Base-by-base conservation (phyloP, 164 flowering plant genomes). In the Warburgia ugandensis region DNA sequence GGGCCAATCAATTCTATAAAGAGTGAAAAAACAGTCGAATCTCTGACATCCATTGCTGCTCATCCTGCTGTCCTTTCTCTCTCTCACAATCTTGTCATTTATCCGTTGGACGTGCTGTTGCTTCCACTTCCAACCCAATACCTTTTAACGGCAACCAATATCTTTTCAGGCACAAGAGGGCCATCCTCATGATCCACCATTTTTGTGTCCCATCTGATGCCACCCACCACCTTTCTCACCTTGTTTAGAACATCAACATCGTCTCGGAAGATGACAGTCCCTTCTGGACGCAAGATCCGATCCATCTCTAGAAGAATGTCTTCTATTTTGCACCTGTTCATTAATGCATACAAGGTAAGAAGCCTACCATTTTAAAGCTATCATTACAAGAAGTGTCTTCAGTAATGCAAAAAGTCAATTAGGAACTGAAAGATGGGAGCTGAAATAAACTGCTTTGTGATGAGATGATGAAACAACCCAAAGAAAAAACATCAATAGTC, bases 281-380 rank as follows among this genome's bases (percentile, higher is more conserved):
- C 95, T 69, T 79, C 86, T 5, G 89, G 95, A 12, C 95, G 74
- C 62, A 86, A 55, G 20, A 86, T 81, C 5, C 95, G 71, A 40
- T 86, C 95, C 91, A 83, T 83, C 71, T 86, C 95, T 40, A 86
- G 62, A 23, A 86, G 81, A 40, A 86, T 79, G 62, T 86, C 84
- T 66, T 79, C 95, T 14, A 61, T 26, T 30, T 79, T 65, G 59
- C 95, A 86, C 72, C 95, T 83, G 72, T 31, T 62, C 33, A 45
- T 13, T 13, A 41, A 8, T 20, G 13, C 30, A 26, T 7, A 43
- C 10, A 50, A 46, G 8, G 17, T n/a, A 50, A 36, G 29, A 23
- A 50, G 4, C 21, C 19, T 12, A 11, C 1, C 40, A 39, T 14
- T 38, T 16, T 35, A 35, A 50, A 35, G 19, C 28, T 23, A 8